Base-by-base conservation (phyloP, 2,329 filamentous ascomycete genomes). In the Capronia epimyces region DNA sequence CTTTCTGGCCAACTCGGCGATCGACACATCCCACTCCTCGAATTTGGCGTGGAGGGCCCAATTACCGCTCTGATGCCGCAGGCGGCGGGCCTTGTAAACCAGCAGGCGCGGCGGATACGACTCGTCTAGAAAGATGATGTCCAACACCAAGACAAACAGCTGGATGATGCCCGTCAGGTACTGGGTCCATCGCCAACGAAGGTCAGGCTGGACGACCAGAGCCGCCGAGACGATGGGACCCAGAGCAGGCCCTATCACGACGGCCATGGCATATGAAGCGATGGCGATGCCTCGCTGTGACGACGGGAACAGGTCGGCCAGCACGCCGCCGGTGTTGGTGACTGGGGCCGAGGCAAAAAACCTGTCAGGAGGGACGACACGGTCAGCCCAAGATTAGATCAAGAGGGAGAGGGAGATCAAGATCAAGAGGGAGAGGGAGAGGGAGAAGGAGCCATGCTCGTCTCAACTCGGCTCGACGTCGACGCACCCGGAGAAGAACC, bases 281-380 rank as follows among this genome's bases (percentile, higher is more conserved):
- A 87, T 81, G 1, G 84, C 84, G 12, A 79, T 78, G 8, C 82
- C 84, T 52, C 84, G 72, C 57, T 80, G 67, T 1, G 78, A 75
- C 0, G 83, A 74, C 0, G 75, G 67, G 68, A 75, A 87, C 16
- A 88, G 69, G 66, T 87, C 84, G 24, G 78, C 79, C 3, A 87
- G 60, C 0, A 87, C 83, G 21, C 84, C 84, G 1, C 83, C 83
- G 0, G 82, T 86, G 58, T 84, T 86, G 0, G 82, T 87, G 0
- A 88, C 76, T 0, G 84, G 83, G 0, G 83, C 82, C 1, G 57
- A 57, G 18, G 54, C 53, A 37, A 62, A 62, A 46, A 57, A 56
- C 1, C 43, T 46, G 31, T 9, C 25, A 32, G 12, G 3, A 32
- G 13, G 29, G 34, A 18, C 34, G 27, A 18, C 7, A 37, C 10